Evolutionary conservation across 2,329 filamentous ascomycete genomes (phyloP), one percentile per base, ranked within the genome.

Genomic region (Alternaria viburni): DNA sequence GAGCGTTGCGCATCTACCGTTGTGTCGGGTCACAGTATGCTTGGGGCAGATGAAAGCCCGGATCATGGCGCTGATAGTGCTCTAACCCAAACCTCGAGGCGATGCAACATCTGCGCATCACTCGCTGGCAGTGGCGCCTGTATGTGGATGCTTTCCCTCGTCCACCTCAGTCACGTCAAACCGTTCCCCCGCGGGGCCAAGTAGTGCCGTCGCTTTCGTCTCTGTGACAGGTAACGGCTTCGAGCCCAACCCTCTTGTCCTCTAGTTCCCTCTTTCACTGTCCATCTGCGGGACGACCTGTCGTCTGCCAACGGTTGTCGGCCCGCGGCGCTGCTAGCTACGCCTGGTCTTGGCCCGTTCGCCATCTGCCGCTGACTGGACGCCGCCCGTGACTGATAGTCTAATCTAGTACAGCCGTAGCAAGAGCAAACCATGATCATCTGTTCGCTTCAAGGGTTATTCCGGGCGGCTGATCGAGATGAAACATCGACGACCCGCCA

Each of bases 391-490:
- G 64, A 65, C 62, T 67, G 68, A 69, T 64, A 43, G 62, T 65
- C 73, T 71, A 73, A 74, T 73, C 57, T 66, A 68, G 54, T 58
- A 59, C 58, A 45, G 63, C 61, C 61, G 65, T 69, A 64, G 66
- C 68, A 66, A 69, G 64, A 71, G 69, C 71, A 69, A 73, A 74
- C 75, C 74, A 66, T 74, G 73, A 72, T 77, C 74, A 76, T 75
- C 75, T 71, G 76, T 77, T 75, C 76, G 70, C 72, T 75, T 74
- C 73, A 75, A 73, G 72, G 71, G 69, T 75, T 75, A 75, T 77
- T 78, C 71, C 77, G 69, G 72, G 69, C 71, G 71, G 70, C 71
- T 74, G 72, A 71, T 72, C 67, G 71, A 78, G 74, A 79, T 80
- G 77, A 80, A 79, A 80, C 78, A 78, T 78, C 64, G 55, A 69